These are phyloP conservation scores for Eimeria tenella DNA, from an alignment of 169 alveolate genomes.

Conservation along the genomic window DNA sequence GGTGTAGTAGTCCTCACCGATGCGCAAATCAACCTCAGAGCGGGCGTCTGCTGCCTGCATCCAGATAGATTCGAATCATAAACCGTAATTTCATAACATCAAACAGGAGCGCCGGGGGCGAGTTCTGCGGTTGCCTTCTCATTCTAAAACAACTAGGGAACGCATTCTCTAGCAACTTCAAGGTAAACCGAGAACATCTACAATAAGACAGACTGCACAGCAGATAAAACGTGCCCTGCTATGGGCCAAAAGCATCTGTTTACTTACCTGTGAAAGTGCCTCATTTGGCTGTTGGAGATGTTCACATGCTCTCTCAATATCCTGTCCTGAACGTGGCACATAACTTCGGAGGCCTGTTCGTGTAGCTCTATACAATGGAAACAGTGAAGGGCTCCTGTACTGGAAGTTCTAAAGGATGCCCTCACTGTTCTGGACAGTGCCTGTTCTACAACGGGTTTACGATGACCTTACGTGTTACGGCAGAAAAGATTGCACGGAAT, in stretches of 20 bases:
- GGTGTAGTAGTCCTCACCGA: conserved; percentile 85
- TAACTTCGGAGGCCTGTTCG: not conserved
- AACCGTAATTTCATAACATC: not conserved
- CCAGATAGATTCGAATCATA: too few species aligned
- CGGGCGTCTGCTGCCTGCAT: conserved; percentile 94
- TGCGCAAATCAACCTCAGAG: conserved; percentile 95
- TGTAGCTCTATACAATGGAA: not conserved
- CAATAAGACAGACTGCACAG: too few species aligned
- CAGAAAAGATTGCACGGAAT: conserved; percentile 95
- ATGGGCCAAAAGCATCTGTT: not conserved
- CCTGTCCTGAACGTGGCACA: conserved; percentile 80
- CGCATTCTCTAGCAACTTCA: too few species aligned
- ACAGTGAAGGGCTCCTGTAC: not conserved
- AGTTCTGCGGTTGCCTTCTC: too few species aligned
- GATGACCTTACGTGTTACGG: conserved; percentile 88
- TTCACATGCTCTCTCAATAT: conserved; percentile 90
- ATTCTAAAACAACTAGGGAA: too few species aligned
- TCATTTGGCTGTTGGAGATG: conserved; percentile 91
- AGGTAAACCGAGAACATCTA: too few species aligned
- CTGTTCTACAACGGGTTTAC: not conserved
- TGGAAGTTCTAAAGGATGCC: not conserved
- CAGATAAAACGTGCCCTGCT: too few species aligned
- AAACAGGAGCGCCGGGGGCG: not conserved
- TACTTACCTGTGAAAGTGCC: conserved; percentile 86
- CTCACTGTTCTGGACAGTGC: not conserved